Conservation (phyloP, 73 alveolate species). For the Stentor coeruleus region DNA sequence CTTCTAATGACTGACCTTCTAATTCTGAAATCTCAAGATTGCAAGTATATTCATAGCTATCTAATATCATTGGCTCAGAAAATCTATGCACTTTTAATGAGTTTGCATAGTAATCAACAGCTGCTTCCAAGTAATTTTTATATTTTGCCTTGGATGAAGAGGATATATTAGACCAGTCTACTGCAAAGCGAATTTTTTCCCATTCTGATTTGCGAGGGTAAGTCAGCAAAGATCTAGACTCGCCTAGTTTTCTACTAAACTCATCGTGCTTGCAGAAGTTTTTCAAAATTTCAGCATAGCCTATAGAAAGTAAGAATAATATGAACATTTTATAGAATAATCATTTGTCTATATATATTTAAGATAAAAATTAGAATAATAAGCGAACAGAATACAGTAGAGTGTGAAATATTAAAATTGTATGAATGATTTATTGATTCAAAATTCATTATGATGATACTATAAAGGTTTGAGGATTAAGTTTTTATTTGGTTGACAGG, state of each 20-base stretch:
- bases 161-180: not conserved
- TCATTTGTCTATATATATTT: not conserved
- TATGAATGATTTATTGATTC: too few relatives aligned
- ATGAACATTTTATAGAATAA: not conserved
- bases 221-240: not conserved
- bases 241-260: not conserved
- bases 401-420: too few relatives aligned
- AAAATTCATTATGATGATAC: too few relatives aligned
- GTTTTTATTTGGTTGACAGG: too few relatives aligned
- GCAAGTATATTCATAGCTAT: too few relatives aligned
- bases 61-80: not conserved
- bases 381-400: too few relatives aligned
- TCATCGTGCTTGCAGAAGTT: not conserved
- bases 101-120: not conserved
- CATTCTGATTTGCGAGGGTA: not conserved
- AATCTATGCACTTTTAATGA: not conserved
- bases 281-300: not conserved
- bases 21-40: too few relatives aligned
- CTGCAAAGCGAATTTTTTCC: not conserved
- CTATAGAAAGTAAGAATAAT: too few relatives aligned
- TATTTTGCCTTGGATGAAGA: not conserved
- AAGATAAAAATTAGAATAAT: too few relatives aligned
- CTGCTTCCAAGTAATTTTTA: not conserved
- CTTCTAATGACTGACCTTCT: too few relatives aligned
- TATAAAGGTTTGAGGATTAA: too few relatives aligned